These are phyloP conservation scores for Laburnicola sp. DNA, from an alignment of 2,329 filamentous ascomycete species.

Conservation along the genomic window DNA sequence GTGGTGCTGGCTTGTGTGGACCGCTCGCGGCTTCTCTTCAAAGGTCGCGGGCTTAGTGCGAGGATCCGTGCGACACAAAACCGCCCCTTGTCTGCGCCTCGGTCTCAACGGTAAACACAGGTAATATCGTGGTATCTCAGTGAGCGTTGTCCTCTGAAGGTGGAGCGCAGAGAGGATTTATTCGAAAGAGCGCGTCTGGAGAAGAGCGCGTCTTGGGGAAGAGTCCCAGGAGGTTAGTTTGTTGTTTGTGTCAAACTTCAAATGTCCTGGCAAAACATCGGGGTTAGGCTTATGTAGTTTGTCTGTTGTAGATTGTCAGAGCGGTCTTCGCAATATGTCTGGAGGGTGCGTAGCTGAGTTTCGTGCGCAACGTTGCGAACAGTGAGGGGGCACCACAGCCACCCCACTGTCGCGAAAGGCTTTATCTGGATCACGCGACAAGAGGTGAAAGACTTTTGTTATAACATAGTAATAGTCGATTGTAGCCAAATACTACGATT, in stretches of 20 bases:
- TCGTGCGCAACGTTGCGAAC: neutral
- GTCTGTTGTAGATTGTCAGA: neutral
- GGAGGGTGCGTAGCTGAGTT: neutral
- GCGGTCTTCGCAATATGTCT: neutral
- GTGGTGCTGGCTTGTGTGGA: slow-evolving; percentile 28
- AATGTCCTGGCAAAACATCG: too few relatives aligned
- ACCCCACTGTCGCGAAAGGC: neutral
- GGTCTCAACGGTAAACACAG: neutral
- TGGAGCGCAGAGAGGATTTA: neutral
- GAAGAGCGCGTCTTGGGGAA: neutral
- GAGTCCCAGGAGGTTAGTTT: too few relatives aligned
- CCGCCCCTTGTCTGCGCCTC: slow-evolving; percentile 5
- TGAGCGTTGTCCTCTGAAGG: neutral
- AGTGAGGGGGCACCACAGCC: neutral
- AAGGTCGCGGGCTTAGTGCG: slow-evolving; percentile 25
- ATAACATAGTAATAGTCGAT: neutral
- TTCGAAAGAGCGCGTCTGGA: neutral
- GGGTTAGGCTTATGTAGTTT: neutral
- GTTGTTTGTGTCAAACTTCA: too few relatives aligned
- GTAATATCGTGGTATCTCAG: neutral
- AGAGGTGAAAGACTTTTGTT: neutral
- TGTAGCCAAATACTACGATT: slow-evolving; percentile 1
- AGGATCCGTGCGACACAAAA: slow-evolving; percentile 7
- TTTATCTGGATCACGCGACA: neutral
- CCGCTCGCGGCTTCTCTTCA: slow-evolving; percentile 21